Evolutionary conservation across 2,329 filamentous ascomycete genomes (phyloP).

Genomic region (Penicillium thymicola): DNA sequence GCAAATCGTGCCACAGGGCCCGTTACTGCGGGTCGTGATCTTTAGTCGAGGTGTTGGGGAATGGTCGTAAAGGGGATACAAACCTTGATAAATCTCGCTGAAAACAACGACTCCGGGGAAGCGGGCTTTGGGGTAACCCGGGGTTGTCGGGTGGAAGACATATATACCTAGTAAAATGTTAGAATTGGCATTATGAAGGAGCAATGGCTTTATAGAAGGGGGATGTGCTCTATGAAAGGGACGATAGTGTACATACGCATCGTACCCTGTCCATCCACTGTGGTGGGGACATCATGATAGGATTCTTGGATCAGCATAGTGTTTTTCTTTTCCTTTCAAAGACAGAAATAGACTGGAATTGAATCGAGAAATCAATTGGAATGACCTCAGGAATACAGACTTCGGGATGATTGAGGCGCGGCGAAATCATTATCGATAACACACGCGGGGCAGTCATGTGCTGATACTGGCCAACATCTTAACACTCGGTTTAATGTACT

Average conservation of each 20-base stretch:
- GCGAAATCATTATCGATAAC: slow-evolving; percentile 20
- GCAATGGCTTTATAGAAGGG: not conserved
- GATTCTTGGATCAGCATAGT: slow-evolving; percentile 39
- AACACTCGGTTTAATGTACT: not conserved
- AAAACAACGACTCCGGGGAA: slow-evolving; percentile 88
- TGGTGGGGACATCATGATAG: slow-evolving; percentile 38
- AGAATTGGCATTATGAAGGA: not conserved
- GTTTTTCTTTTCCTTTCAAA: not conserved
- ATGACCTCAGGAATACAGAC: not conserved
- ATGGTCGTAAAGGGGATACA: slow-evolving; percentile 5
- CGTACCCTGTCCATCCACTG: slow-evolving; percentile 35
- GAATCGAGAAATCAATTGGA: not conserved
- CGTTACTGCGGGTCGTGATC: slow-evolving; percentile 59
- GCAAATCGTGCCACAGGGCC: slow-evolving; percentile 87
- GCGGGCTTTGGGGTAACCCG: slow-evolving; percentile 81
- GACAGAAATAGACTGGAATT: not conserved
- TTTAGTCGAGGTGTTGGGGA: not conserved
- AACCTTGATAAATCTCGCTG: slow-evolving; percentile 94
- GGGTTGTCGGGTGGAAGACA: slow-evolving; percentile 79
- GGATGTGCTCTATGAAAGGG: not conserved
- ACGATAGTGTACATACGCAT: slow-evolving; percentile 33
- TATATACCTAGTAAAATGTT: slow-evolving; percentile 65
- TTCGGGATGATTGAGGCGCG: not conserved
- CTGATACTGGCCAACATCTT: slow-evolving; percentile 3
- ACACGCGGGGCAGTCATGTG: slow-evolving; percentile 26